Conservation (phyloP, 352 stramenopile species). For the Albugo laibachii region DNA sequence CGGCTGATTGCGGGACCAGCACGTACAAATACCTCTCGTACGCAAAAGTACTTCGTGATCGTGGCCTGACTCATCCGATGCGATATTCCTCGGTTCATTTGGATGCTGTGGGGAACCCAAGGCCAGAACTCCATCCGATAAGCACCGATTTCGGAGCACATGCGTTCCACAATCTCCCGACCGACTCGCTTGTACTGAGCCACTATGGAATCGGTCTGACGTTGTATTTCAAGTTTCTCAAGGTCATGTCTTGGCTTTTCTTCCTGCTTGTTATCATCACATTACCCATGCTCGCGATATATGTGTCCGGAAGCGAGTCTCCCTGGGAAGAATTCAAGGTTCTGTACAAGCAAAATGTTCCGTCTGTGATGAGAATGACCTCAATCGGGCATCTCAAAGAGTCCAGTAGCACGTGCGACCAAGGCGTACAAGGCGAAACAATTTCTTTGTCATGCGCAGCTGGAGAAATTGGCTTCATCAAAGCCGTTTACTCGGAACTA, state of each 20-base stretch:
- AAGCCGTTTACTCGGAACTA: constrained; percentile 52
- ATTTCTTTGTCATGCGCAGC: constrained; percentile 42
- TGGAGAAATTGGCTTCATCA: constrained; percentile 54
- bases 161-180: constrained; percentile 47
- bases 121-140: constrained; percentile 32
- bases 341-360: constrained; percentile 43
- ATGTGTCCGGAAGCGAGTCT: constrained; percentile 33
- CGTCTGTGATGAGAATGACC: constrained; percentile 49
- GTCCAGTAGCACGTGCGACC: constrained; percentile 42
- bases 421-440: constrained; percentile 21
- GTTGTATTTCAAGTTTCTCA: constrained; percentile 78
- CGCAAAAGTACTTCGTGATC: constrained; percentile 51
- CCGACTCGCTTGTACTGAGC: constrained; percentile 52
- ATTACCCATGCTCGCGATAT: constrained; percentile 31
- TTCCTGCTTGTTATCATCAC: constrained; percentile 51
- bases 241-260: constrained; percentile 71
- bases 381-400: constrained; percentile 61
- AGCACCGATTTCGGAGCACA: constrained; percentile 59
- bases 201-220: constrained; percentile 56
- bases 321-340: constrained; percentile 26
- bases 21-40: constrained; percentile 62
- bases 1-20: constrained; percentile 48
- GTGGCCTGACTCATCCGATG: constrained; percentile 53
- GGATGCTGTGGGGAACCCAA: constrained; percentile 28
- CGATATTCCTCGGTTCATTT: constrained; percentile 32